phyloP scores from a whole-genome alignment of 495 filamentous ascomycete species.

The Emericellopsis terricola region DNA sequence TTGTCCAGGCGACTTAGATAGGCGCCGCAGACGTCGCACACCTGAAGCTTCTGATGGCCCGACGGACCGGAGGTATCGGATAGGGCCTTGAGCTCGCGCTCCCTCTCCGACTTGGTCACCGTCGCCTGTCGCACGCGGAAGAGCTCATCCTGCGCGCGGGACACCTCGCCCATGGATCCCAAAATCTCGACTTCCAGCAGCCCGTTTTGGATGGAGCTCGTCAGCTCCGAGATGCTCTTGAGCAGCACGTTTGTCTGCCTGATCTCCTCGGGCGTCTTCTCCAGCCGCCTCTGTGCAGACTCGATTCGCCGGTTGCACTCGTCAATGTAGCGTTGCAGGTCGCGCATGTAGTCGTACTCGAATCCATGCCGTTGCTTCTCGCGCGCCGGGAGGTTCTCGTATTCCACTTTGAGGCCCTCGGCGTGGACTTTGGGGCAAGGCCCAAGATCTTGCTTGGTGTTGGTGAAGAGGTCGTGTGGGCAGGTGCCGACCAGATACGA shows the following conservation, averaged over 20 bases:
- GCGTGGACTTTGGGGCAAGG: constrained; percentile 81
- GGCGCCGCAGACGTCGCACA: constrained; percentile 90
- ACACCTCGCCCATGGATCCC: constrained; percentile 64
- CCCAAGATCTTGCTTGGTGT: constrained; percentile 95
- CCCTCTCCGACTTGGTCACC: constrained; percentile 64
- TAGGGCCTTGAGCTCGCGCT: constrained; percentile 81
- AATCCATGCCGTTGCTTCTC: constrained; percentile 73
- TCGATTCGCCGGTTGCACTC: constrained; percentile 94
- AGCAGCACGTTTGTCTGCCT: constrained; percentile 85
- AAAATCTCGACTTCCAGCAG: constrained; percentile 73
- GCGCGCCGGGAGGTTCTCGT: constrained; percentile 44
- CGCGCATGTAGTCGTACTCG: constrained; percentile 89
- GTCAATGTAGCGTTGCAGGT: constrained; percentile 89
- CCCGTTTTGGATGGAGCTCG: constrained; percentile 61
- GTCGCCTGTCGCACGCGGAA: constrained; percentile 68
- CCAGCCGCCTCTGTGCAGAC: constrained; percentile 68
- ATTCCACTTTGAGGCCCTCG: constrained; percentile 75
- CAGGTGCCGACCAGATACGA: constrained; percentile 90
- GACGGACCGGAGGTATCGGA: constrained; percentile 79
- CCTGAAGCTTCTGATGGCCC: constrained; percentile 94
- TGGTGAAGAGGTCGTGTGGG: constrained; percentile 98
- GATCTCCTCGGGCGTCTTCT: constrained; percentile 98
- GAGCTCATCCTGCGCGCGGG: constrained; percentile 66
- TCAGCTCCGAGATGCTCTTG: constrained; percentile 73
- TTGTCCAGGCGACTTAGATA: constrained; percentile 87